These are phyloP conservation scores for Pseudisothecium myosuroides DNA, from an alignment of 225 moss, liverwort and hornwort species.

Conservation along the genomic window DNA sequence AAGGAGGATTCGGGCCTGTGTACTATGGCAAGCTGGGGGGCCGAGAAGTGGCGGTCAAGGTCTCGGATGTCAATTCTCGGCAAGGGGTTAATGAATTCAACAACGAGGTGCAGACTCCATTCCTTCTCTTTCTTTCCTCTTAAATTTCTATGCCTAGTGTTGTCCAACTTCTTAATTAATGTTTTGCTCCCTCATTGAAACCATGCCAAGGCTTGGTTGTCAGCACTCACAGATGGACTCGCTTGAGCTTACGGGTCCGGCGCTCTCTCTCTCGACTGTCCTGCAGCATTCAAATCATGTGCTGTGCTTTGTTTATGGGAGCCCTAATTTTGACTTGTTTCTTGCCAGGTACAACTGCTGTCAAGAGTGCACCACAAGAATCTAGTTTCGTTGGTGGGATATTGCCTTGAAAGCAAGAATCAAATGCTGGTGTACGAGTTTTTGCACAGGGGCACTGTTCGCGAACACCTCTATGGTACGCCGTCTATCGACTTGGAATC, in stretches of 20 bases:
- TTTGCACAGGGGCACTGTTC: constrained; percentile 30
- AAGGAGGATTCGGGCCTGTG: constrained; percentile 36
- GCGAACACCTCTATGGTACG: constrained; percentile 39
- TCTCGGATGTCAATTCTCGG: constrained; percentile 5
- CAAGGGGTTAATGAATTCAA: constrained; percentile 35
- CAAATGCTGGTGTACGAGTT: constrained; percentile 52
- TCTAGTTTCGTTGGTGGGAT: constrained; percentile 53
- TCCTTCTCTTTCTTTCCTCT: neutral
- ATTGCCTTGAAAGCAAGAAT: constrained; percentile 25
- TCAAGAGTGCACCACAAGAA: constrained; percentile 67
- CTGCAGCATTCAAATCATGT: neutral
- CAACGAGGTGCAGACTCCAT: constrained; percentile 17
- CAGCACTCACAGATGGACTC: too few relatives aligned
- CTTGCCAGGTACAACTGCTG: constrained; percentile 29
- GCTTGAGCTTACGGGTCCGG: neutral
- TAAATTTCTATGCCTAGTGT: neutral
- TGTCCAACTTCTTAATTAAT: neutral
- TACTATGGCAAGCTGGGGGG: constrained; percentile 24
- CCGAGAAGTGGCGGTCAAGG: constrained; percentile 35
- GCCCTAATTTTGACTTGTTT: neutral
- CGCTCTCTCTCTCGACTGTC: neutral
- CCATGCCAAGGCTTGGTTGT: too few relatives aligned
- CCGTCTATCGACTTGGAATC: neutral
- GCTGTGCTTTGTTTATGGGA: neutral
- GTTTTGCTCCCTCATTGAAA: neutral